phyloP scores from a whole-genome alignment of 192 early-diverging fungal species.

The Backusella parvicylindrica region DNA sequence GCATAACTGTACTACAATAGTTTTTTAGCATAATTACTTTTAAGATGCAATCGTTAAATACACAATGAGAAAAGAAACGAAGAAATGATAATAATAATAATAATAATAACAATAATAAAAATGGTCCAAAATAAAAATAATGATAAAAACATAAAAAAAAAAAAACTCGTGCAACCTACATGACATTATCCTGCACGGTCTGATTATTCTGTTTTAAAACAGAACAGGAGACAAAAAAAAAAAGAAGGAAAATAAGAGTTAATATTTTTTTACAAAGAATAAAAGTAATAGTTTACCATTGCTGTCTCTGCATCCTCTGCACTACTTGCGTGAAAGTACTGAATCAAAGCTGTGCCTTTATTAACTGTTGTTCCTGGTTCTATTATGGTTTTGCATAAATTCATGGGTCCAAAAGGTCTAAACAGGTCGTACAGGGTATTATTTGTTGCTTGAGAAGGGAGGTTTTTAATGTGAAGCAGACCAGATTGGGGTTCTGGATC shows the following conservation, averaged over 20 bases:
- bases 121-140: not conserved
- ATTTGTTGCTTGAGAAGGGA: constrained; percentile 27
- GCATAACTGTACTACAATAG: constrained; percentile 5
- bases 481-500: constrained; percentile 26
- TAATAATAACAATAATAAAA: not conserved
- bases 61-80: not conserved
- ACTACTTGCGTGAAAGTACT: constrained; percentile 32
- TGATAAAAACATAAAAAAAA: not conserved
- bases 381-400: constrained; percentile 29
- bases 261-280: not conserved
- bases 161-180: constrained; percentile 10
- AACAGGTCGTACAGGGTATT: constrained; percentile 32
- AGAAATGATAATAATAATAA: not conserved
- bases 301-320: constrained; percentile 18
- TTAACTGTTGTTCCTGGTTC: constrained; percentile 22
- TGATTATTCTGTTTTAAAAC: constrained; percentile 14
- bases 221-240: constrained; percentile 1
- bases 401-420: constrained; percentile 41
- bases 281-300: constrained; percentile 30
- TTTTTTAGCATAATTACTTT: not conserved
- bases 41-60: not conserved
- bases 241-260: not conserved
- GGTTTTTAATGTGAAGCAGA: constrained; percentile 34
- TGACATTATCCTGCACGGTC: constrained; percentile 14
- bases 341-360: constrained; percentile 33